Conservation (phyloP, 257 asterid species). For the Verbascum thapsus region DNA sequence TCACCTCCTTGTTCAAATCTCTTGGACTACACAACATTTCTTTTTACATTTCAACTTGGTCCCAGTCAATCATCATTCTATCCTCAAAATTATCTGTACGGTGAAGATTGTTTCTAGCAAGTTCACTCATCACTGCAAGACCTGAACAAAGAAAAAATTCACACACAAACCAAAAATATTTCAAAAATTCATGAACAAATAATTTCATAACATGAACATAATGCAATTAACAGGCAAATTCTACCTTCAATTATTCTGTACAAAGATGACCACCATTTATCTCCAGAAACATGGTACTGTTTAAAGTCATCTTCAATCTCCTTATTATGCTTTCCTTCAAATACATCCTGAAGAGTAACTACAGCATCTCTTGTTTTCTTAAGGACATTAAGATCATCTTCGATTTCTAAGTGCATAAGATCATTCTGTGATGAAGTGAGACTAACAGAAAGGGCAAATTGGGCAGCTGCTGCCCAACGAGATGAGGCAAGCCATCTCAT, state of each 20-base stretch:
- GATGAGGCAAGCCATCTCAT: constrained; percentile 64
- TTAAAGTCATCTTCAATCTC: constrained; percentile 55
- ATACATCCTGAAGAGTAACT: constrained; percentile 55
- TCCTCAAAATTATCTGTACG: constrained; percentile 36
- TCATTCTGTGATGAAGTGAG: constrained; percentile 66
- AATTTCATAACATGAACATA: background rate
- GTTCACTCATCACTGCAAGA: constrained; percentile 48
- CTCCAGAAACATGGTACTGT: constrained; percentile 51
- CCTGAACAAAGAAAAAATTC: constrained; percentile 30
- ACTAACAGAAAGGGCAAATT: constrained; percentile 57
- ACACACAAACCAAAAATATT: background rate
- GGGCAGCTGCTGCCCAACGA: constrained; percentile 70
- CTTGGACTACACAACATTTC: background rate
- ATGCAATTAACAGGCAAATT: background rate
- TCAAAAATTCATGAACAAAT: too few species aligned
- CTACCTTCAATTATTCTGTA: constrained; percentile 64
- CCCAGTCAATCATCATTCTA: constrained; percentile 41
- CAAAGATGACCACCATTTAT: constrained; percentile 65
- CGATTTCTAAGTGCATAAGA: constrained; percentile 50
- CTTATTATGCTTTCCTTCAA: constrained; percentile 61
- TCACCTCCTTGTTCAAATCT: too few species aligned
- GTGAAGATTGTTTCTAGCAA: constrained; percentile 38
- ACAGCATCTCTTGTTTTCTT: constrained; percentile 68
- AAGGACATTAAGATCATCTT: constrained; percentile 49
- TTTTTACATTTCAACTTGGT: constrained; percentile 36